Evolutionary conservation across 2,329 filamentous ascomycete species (phyloP), one percentile per base, ranked within the genome.

Genomic region (Cercospora sp.): DNA sequence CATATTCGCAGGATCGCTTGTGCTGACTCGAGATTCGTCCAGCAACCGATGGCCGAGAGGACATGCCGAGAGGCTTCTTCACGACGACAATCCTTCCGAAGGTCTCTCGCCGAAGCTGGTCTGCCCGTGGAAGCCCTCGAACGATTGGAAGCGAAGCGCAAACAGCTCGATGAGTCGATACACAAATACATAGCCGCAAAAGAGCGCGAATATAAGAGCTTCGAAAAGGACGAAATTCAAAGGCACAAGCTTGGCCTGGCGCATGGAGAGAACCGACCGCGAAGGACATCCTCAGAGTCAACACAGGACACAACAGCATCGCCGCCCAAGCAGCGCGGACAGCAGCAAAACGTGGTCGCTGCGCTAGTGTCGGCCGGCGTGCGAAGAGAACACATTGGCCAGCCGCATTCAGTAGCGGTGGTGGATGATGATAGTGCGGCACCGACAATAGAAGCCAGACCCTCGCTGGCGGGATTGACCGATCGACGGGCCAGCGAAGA

Each of bases 171-270:
- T 64, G 78, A 80, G 16, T 76, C 75, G 8, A 79, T 80, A 61
- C 77, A 79, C 70, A 77, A 77, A 53, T 80, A 78, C 69, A 78
- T 79, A 53, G 77, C 78, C 10, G 67, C 74, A 55, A 80, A 80
- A 68, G 78, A 80, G 65, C 67, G 77, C 42, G 78, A 80, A 59
- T 79, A 77, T 65, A 77, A 77, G 69, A 68, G 70, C n/a, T 77
- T 72, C 65, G 77, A 79, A 70, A 77, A 74, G 68, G 77, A 80
- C 31, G 45, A 78, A 65, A 70, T 68, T 42, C 68, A 70, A 39
- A 69, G 72, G 64, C 65, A 69, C 48, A 69, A 70, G 64, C 60
- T 64, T 45, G 67, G 63, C 16, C 59, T 58, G 55, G 63, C 62
- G 12, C 63, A 62, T 42, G 57, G 60, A 18, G 67, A 63, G 51